Evolutionary conservation across 192 early-diverging fungal species (phyloP).

Genomic region (Chytriomyces sp.): DNA sequence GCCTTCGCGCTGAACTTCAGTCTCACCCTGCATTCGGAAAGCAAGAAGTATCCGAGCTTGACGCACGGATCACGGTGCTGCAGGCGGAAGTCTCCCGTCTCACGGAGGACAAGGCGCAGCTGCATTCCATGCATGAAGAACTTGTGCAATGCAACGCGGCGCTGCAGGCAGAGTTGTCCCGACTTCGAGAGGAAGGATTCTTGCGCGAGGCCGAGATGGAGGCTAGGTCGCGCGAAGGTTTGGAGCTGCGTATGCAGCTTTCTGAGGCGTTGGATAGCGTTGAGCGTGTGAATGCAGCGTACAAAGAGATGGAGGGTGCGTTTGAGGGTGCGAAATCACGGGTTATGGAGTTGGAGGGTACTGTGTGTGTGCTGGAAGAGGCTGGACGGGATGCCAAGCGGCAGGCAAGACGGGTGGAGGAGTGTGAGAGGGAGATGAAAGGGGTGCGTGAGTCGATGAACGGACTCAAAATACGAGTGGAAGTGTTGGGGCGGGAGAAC

Average conservation of each 20-base stretch:
- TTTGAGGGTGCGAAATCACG: neutral
- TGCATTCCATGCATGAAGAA: neutral
- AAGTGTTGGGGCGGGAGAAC: neutral
- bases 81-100: neutral
- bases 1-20: too few species aligned
- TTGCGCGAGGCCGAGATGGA: neutral
- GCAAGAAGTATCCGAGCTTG: too few species aligned
- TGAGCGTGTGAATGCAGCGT: neutral
- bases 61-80: neutral
- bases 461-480: neutral
- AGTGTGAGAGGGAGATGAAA: neutral
- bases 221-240: neutral
- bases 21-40: too few species aligned
- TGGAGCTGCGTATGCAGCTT: neutral
- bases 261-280: too few species aligned
- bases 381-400: neutral
- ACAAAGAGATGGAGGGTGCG: neutral
- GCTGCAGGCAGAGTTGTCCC: neutral
- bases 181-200: neutral
- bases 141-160: neutral
- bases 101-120: neutral
- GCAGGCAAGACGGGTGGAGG: neutral
- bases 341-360: neutral
- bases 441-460: neutral
- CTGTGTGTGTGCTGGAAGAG: neutral